These are phyloP conservation scores for Talaromyces liani DNA, from an alignment of 495 filamentous ascomycete species.

Conservation along the genomic window DNA sequence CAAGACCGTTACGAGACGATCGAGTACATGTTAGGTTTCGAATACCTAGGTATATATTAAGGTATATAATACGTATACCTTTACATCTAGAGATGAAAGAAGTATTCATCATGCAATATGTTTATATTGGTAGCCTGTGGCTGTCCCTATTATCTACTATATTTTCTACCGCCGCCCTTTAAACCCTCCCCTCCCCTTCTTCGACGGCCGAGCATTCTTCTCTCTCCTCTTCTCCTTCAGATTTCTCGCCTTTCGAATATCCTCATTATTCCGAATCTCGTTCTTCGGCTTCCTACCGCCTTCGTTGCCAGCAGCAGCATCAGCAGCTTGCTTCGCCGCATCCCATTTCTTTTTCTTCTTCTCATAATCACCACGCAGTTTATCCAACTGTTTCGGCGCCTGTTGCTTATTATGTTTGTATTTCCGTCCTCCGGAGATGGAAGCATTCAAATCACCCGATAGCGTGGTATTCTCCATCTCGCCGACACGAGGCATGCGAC, in stretches of 20 bases:
- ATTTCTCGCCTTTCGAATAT: conserved; percentile 75
- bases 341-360: conserved; percentile 82
- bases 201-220: conserved; percentile 85
- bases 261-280: conserved; percentile 74
- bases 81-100: background rate
- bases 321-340: conserved; percentile 76
- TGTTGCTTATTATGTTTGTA: conserved; percentile 77
- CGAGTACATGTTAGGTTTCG: background rate
- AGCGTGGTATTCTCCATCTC: conserved; percentile 59
- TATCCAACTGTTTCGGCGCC: conserved; percentile 90
- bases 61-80: too few species aligned
- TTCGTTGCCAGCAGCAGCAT: conserved; percentile 23
- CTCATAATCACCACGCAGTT: conserved; percentile 80
- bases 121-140: background rate
- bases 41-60: too few species aligned
- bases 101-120: background rate
- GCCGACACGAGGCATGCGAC: conserved; percentile 68
- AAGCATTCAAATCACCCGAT: conserved; percentile 20
- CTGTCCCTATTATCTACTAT: background rate
- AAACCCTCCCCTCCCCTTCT: conserved; percentile 25
- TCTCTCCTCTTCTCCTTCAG: conserved; percentile 66
- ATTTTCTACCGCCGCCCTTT: background rate
- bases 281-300: conserved; percentile 55
- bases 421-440: conserved; percentile 38
- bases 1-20: background rate